A percentile compares a stretch with the other conserved stretches of the same genome.
These are phyloP conservation scores for Xerophyta viscosa DNA, from an alignment of 106 monocot genomes.

Conservation along the genomic window DNA sequence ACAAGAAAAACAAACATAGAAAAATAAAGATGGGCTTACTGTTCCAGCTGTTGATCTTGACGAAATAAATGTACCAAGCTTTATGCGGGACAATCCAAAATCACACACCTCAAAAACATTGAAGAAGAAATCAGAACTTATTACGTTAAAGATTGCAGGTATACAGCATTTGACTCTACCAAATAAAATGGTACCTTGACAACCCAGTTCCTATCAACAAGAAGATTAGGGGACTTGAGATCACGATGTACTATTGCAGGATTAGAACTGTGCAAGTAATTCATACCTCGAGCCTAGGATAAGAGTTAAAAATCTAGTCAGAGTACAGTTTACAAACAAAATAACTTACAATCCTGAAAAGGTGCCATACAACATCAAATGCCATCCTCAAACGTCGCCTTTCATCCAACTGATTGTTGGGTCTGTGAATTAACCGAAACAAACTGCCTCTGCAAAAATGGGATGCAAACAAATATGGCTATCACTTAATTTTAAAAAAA, in stretches of 20 bases:
- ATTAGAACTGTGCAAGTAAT: constrained; percentile 58
- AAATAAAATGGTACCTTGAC: constrained; percentile 42
- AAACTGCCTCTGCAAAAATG: constrained; percentile 70
- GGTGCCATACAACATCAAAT: constrained; percentile 53
- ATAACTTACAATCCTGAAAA: no score
- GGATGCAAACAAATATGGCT: no score
- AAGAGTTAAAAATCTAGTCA: not conserved
- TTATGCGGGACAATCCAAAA: constrained; percentile 66
- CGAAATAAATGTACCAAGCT: constrained; percentile 65
- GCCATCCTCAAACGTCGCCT: constrained; percentile 68
- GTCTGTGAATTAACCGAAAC: constrained; percentile 69
- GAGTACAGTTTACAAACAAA: no score
- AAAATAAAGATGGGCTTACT: constrained; percentile 23
- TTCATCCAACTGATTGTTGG: constrained; percentile 71
- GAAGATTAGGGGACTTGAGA: constrained; percentile 75
- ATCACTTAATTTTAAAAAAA: no score
- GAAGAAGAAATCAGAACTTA: not conserved
- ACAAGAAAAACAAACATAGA: no score
- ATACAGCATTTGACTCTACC: not conserved
- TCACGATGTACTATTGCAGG: constrained; percentile 66
- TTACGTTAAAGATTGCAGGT: not conserved
- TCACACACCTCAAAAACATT: constrained; percentile 55
- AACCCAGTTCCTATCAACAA: constrained; percentile 77
- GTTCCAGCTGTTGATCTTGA: constrained; percentile 75
- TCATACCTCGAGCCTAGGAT: constrained; percentile 70